Percentiles rank a stretch among this genome's conserved stretches.
Evolutionary conservation across 345 rosid species (phyloP).

Genomic region (Sisymbrium altissimum): DNA sequence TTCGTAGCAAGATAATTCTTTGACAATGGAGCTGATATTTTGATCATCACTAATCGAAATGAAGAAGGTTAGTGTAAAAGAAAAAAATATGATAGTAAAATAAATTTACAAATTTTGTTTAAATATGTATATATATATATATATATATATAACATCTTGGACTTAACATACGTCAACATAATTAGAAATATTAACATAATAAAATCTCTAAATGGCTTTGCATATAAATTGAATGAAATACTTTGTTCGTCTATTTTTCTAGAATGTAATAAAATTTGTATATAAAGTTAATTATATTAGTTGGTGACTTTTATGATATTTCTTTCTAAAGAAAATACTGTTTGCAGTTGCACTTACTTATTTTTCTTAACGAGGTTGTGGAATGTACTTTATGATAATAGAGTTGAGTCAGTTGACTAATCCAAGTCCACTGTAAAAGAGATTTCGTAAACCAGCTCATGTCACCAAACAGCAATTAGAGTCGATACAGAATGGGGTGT

Average conservation of each 20-base stretch:
- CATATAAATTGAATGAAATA: background rate
- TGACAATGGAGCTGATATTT: too few relatives aligned
- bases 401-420: background rate
- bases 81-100: too few relatives aligned
- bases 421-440: slow-evolving; percentile 23
- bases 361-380: background rate
- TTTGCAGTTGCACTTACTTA: background rate
- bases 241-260: background rate
- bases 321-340: background rate
- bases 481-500: slow-evolving; percentile 16
- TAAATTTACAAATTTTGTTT: too few relatives aligned
- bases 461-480: slow-evolving; percentile 1
- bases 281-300: background rate
- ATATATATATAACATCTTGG: too few relatives aligned
- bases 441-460: slow-evolving; percentile 24
- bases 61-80: too few relatives aligned
- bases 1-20: too few relatives aligned
- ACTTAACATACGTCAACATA: background rate
- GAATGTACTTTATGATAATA: background rate
- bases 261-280: background rate
- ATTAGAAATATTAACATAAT: background rate
- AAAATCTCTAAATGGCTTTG: background rate
- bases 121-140: too few relatives aligned
- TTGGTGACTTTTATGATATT: background rate
- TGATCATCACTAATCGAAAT: too few relatives aligned